Conservation (phyloP, 2,329 filamentous ascomycete species). For the Pyrenochaeta sp. region DNA sequence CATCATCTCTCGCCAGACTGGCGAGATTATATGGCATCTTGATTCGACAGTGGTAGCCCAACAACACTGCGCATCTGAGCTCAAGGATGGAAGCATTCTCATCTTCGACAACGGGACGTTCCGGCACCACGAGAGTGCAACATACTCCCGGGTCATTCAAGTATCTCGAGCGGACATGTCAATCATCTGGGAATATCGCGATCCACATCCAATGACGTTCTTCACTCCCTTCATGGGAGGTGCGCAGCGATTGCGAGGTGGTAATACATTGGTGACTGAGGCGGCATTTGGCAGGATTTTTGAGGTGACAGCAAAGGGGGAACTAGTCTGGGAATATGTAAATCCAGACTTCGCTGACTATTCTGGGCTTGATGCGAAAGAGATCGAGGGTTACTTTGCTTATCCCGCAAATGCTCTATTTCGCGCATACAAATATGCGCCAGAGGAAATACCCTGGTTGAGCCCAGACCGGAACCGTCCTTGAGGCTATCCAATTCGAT, state of each 20-base stretch:
- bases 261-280: conserved; percentile 56
- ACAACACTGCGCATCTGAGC: conserved; percentile 56
- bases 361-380: conserved; percentile 38
- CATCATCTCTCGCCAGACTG: conserved; percentile 53
- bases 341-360: conserved; percentile 55
- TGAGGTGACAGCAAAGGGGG: conserved; percentile 54
- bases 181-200: conserved; percentile 57
- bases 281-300: conserved; percentile 56
- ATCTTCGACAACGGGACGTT: conserved; percentile 60
- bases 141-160: conserved; percentile 55
- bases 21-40: conserved; percentile 55
- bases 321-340: conserved; percentile 57
- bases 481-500: no score
- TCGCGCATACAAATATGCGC: conserved; percentile 55
- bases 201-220: conserved; percentile 51
- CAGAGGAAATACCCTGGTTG: conserved; percentile 53
- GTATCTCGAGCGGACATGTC: conserved; percentile 50
- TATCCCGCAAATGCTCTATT: conserved; percentile 56
- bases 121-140: conserved; percentile 50
- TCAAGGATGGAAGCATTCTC: conserved; percentile 54
- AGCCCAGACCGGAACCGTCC: conserved; percentile 16
- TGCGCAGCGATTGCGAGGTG: conserved; percentile 53
- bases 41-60: conserved; percentile 53
- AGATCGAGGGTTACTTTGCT: conserved; percentile 51
- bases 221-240: conserved; percentile 60